Conservation (phyloP, 495 filamentous ascomycete species). For the Talaromyces stipitatus region DNA sequence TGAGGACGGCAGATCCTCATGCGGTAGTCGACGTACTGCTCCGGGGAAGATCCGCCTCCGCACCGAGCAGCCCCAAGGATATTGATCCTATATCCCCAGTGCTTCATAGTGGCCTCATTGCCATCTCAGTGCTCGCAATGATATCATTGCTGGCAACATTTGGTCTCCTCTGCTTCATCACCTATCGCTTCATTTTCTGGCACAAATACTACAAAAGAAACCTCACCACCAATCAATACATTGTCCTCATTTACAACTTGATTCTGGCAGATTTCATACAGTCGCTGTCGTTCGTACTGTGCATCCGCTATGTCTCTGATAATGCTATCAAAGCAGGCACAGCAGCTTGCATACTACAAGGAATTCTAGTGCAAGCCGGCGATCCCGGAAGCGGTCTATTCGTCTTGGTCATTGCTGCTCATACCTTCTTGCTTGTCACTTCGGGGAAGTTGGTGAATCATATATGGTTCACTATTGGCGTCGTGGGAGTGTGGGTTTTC, state of each 20-base stretch:
- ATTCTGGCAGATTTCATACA: slow-evolving; percentile 68
- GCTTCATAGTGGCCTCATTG: slow-evolving; percentile 40
- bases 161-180: slow-evolving; percentile 45
- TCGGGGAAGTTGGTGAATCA: slow-evolving; percentile 49
- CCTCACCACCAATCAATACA: slow-evolving; percentile 56
- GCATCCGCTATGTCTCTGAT: slow-evolving; percentile 46
- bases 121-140: slow-evolving; percentile 47
- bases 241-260: slow-evolving; percentile 66
- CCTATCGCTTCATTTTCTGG: slow-evolving; percentile 51
- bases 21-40: background rate
- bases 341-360: slow-evolving; percentile 58
- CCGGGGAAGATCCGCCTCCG: background rate
- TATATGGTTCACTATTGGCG: slow-evolving; percentile 39
- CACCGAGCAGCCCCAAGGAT: background rate
- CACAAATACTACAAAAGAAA: slow-evolving; percentile 34
- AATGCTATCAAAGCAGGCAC: slow-evolving; percentile 48
- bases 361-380: slow-evolving; percentile 61
- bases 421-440: slow-evolving; percentile 61
- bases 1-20: background rate
- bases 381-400: slow-evolving; percentile 64
- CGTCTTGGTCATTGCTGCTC: slow-evolving; percentile 57
- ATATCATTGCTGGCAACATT: slow-evolving; percentile 49
- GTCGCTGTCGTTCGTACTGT: slow-evolving; percentile 57
- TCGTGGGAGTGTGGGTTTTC: slow-evolving; percentile 52
- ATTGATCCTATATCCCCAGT: slow-evolving; percentile 28